Percentiles rank a stretch among this genome's conserved stretches.
Conservation (phyloP, 192 early-diverging fungal species). For the Backusella circina region DNA sequence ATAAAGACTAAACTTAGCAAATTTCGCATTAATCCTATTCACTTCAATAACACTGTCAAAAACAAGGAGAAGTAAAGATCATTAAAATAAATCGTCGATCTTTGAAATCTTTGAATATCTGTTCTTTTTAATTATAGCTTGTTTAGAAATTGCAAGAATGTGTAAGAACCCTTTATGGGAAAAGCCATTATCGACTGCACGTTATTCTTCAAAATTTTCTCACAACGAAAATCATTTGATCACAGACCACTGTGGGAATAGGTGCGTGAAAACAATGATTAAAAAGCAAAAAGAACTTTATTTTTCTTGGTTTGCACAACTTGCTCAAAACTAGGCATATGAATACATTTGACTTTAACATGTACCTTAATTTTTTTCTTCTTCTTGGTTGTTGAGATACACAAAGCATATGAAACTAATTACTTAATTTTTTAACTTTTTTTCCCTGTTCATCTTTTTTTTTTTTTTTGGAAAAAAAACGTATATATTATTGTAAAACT, state of each 20-base stretch:
- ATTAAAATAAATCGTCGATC: neutral
- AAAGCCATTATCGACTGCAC: neutral
- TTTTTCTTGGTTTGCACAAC: neutral
- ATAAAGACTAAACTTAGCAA: neutral
- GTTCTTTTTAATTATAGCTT: neutral
- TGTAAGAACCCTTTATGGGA: neutral
- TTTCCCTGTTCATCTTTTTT: neutral
- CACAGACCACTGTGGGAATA: neutral
- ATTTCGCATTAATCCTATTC: neutral
- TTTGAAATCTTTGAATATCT: neutral
- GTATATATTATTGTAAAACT: neutral
- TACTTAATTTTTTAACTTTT: neutral
- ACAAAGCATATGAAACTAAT: neutral
- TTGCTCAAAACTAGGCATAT: neutral
- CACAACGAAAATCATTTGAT: neutral
- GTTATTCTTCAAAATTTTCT: neutral
- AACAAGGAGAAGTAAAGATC: neutral
- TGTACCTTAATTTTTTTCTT: neutral
- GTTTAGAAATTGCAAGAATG: neutral
- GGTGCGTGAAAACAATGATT: neutral
- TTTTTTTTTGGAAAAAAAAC: neutral
- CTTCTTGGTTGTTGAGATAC: neutral
- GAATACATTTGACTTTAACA: neutral
- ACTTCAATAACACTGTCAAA: neutral
- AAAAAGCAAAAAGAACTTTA: neutral